Percentiles rank a stretch among this genome's conserved stretches.
Conservation (phyloP, 139 green algal genomes). For the Deuterostichococcus epilithicus region DNA sequence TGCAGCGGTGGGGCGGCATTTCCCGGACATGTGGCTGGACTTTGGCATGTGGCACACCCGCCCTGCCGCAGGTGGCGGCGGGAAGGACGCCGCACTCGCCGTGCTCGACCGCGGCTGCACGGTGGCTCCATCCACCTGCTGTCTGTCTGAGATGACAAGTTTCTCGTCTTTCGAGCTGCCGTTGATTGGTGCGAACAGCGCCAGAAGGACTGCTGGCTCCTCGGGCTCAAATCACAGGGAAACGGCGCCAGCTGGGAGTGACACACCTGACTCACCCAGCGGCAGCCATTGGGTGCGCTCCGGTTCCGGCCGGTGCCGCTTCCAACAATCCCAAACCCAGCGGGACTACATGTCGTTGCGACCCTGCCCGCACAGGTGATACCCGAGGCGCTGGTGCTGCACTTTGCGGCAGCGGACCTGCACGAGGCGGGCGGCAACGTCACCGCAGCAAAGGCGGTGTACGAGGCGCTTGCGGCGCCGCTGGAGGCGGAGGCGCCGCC, state of each 20-base stretch:
- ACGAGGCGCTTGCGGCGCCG: conserved; percentile 38
- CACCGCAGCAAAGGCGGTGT: conserved; percentile 53
- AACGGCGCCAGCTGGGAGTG: too few relatives aligned
- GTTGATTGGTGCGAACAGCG: too few relatives aligned
- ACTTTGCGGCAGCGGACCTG: conserved; percentile 74
- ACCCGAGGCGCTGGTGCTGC: conserved; percentile 64
- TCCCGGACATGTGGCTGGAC: conserved; percentile 58
- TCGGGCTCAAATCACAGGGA: too few relatives aligned
- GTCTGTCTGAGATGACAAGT: too few relatives aligned
- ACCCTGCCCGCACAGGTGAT: conserved; percentile 38
- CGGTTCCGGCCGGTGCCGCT: too few relatives aligned
- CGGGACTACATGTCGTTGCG: too few relatives aligned
- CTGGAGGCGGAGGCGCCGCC: conserved; percentile 13
- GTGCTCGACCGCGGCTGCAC: conserved; percentile 45
- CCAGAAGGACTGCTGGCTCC: too few relatives aligned
- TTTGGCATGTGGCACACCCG: conserved; percentile 34
- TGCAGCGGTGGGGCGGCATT: conserved; percentile 24
- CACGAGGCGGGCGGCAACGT: conserved; percentile 52
- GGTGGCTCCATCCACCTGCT: conserved; percentile 8
- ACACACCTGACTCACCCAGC: too few relatives aligned
- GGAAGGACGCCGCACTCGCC: conserved; percentile 10
- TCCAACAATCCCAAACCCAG: too few relatives aligned
- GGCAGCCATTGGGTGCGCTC: too few relatives aligned
- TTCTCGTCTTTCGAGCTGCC: too few relatives aligned
- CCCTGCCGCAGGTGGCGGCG: conserved; percentile 4